Conservation (phyloP, 2,329 filamentous ascomycete genomes). For the Drechslera avenae region DNA sequence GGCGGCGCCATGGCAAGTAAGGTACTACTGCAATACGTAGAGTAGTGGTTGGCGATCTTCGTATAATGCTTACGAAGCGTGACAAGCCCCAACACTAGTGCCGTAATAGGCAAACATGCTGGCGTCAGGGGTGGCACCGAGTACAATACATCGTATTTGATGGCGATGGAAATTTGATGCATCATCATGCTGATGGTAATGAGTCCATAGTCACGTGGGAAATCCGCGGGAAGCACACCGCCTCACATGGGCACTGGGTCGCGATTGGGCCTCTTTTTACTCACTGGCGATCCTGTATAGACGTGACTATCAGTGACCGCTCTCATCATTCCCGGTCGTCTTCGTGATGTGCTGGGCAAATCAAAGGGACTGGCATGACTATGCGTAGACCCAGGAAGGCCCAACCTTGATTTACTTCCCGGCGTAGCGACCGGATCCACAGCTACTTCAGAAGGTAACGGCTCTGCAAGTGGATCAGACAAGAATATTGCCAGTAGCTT, state of each 20-base stretch:
- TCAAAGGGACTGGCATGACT: slow-evolving; percentile 41
- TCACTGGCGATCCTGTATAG: slow-evolving; percentile 33
- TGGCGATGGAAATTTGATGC: neutral
- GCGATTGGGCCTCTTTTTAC: slow-evolving; percentile 18
- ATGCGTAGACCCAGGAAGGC: slow-evolving; percentile 28
- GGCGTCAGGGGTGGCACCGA: neutral
- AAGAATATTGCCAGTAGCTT: slow-evolving; percentile 54
- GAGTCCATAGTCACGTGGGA: neutral
- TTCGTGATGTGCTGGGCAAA: slow-evolving; percentile 36
- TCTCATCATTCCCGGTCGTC: slow-evolving; percentile 18
- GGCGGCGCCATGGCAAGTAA: neutral
- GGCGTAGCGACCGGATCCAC: slow-evolving; percentile 34
- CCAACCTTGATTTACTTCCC: slow-evolving; percentile 25
- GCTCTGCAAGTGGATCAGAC: slow-evolving; percentile 49
- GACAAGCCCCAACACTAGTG: neutral
- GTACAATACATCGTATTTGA: neutral
- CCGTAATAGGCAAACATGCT: neutral
- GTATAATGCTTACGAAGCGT: slow-evolving; percentile 6
- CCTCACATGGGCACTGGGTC: slow-evolving; percentile 7
- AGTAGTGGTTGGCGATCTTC: slow-evolving; percentile 6
- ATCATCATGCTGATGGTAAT: neutral
- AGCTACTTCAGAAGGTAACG: slow-evolving; percentile 16
- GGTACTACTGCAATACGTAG: slow-evolving; percentile 7
- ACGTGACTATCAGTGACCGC: slow-evolving; percentile 23
- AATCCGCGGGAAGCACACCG: neutral